Percentiles rank a stretch among this genome's conserved stretches.
These are phyloP conservation scores for Saccharomycopsis fibuligera DNA, from an alignment of 805 yeast genomes.

Conservation along the genomic window DNA sequence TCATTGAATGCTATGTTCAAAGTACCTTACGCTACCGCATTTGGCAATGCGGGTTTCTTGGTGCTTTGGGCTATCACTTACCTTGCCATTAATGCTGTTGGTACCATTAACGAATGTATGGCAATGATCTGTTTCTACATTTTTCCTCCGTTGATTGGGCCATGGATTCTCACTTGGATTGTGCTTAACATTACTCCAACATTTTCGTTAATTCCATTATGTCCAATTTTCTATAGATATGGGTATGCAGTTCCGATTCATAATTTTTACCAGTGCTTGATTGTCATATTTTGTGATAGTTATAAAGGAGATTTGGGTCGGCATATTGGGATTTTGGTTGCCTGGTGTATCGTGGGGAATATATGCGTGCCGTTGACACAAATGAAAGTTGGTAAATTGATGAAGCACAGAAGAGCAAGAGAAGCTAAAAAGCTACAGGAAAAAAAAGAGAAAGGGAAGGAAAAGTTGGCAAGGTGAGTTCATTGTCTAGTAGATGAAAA, in stretches of 20 bases:
- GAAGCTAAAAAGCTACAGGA: slow-evolving; percentile 4
- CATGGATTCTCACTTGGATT: slow-evolving; percentile 70
- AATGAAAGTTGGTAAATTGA: slow-evolving; percentile 33
- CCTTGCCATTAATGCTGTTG: slow-evolving; percentile 69
- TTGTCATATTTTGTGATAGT: slow-evolving; percentile 51
- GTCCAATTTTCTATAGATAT: slow-evolving; percentile 41
- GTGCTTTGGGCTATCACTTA: slow-evolving; percentile 67
- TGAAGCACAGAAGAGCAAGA: slow-evolving; percentile 30
- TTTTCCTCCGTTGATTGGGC: slow-evolving; percentile 60
- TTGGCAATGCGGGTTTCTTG: slow-evolving; percentile 65
- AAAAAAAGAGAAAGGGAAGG: background rate
- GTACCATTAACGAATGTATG: slow-evolving; percentile 65
- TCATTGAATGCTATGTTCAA: slow-evolving; percentile 64
- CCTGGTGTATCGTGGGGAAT: slow-evolving; percentile 55
- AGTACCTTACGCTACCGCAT: slow-evolving; percentile 48
- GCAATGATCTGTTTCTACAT: slow-evolving; percentile 44
- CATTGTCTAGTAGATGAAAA: no score
- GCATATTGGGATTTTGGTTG: slow-evolving; percentile 51
- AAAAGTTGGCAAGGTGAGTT: background rate
- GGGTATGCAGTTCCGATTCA: slow-evolving; percentile 69
- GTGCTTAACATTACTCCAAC: slow-evolving; percentile 63
- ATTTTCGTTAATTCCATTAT: slow-evolving; percentile 56
- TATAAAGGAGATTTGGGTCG: slow-evolving; percentile 54
- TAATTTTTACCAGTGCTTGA: slow-evolving; percentile 54
- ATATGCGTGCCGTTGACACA: slow-evolving; percentile 39